phyloP scores from a whole-genome alignment of 306 rosid species.

The Citrullus mucosospermus region DNA sequence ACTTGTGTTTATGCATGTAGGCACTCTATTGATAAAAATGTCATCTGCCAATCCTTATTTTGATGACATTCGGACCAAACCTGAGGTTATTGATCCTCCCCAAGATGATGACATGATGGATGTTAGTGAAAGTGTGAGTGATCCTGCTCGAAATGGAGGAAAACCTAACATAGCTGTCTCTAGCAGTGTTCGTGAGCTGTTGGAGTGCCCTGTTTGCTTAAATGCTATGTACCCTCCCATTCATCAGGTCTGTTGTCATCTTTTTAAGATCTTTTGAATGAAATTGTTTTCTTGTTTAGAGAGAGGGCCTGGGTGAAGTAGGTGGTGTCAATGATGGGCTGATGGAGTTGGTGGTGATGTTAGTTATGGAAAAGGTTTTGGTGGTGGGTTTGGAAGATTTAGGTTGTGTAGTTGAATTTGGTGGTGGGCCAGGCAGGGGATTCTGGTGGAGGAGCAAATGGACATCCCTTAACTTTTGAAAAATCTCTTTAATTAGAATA shows the following conservation, averaged over 20 bases:
- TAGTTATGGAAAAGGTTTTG: background rate
- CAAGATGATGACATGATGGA: conserved; percentile 48
- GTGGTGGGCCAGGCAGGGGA: background rate
- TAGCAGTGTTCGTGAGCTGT: conserved; percentile 80
- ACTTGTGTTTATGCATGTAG: background rate
- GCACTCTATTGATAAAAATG: conserved; percentile 24
- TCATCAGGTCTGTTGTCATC: conserved; percentile 51
- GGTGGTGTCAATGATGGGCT: background rate
- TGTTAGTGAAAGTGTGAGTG: conserved; percentile 45
- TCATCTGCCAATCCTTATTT: conserved; percentile 53
- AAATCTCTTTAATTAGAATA: background rate
- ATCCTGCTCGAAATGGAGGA: conserved; percentile 27
- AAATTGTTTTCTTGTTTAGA: background rate
- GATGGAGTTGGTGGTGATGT: background rate
- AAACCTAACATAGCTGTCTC: conserved; percentile 58
- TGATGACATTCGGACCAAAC: conserved; percentile 54
- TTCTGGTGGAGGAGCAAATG: background rate
- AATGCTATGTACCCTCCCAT: conserved; percentile 96
- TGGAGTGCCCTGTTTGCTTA: conserved; percentile 93
- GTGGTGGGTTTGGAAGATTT: background rate
- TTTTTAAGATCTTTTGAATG: background rate
- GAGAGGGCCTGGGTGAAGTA: background rate
- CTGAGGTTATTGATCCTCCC: conserved; percentile 74
- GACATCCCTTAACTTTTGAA: background rate
- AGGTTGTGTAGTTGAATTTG: background rate